A percentile compares a stretch with the other conserved stretches of the same genome.
These are phyloP conservation scores for Pseudomicrostroma phylloplanum DNA, from an alignment of 1,284 basidiomycete genomes.

Conservation along the genomic window DNA sequence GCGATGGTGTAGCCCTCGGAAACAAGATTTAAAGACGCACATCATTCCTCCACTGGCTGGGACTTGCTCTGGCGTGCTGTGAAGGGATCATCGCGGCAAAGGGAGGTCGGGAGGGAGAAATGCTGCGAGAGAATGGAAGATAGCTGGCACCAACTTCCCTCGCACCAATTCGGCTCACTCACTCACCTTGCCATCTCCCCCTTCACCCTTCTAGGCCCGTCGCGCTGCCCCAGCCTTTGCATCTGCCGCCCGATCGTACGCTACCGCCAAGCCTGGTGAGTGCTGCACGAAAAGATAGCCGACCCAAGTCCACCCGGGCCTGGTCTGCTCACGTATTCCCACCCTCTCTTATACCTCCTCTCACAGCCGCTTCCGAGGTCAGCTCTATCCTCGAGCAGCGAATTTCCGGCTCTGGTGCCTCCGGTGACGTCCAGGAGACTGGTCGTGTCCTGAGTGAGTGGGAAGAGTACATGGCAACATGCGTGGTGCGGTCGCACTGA, in stretches of 20 bases:
- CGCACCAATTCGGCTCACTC: not conserved
- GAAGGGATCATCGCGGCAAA: too few relatives aligned
- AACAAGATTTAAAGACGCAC: too few relatives aligned
- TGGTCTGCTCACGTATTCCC: slow-evolving; percentile 3
- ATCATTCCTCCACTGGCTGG: too few relatives aligned
- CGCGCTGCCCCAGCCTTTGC: slow-evolving; percentile 53
- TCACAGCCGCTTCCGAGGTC: slow-evolving; percentile 90
- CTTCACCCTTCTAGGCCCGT: slow-evolving; percentile 53
- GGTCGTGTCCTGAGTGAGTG: slow-evolving; percentile 90
- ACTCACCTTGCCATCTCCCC: not conserved
- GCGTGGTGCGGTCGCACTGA: not conserved
- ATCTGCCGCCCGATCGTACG: slow-evolving; percentile 62
- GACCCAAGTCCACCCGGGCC: too few relatives aligned
- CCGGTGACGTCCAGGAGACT: slow-evolving; percentile 95
- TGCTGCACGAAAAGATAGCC: not conserved
- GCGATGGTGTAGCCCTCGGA: too few relatives aligned
- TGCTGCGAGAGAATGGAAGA: not conserved
- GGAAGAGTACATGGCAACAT: not conserved
- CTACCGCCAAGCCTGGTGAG: slow-evolving; percentile 93
- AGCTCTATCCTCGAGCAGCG: slow-evolving; percentile 97
- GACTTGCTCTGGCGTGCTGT: too few relatives aligned
- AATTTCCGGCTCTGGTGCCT: slow-evolving; percentile 83
- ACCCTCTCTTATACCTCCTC: slow-evolving; percentile 7
- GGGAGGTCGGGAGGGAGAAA: not conserved
- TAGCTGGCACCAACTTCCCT: not conserved